phyloP scores from a whole-genome alignment of 768 basidiomycete genomes.

The Gymnopilus junonius region DNA sequence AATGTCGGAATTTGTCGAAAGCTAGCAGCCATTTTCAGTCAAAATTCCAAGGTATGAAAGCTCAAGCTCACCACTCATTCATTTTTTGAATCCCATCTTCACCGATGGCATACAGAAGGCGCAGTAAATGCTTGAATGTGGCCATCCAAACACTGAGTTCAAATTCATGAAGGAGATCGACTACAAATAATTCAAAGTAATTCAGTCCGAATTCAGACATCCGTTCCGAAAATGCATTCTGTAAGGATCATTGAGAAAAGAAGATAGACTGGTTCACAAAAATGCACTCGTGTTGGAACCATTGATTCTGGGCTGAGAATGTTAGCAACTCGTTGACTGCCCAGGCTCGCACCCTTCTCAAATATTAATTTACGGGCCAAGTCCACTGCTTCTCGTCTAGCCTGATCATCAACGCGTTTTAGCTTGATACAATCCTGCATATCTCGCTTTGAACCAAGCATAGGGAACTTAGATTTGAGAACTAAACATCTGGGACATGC shows the following conservation, averaged over 20 bases:
- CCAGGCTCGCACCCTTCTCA: slow-evolving; percentile 20
- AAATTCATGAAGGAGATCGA: slow-evolving; percentile 41
- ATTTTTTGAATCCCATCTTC: slow-evolving; percentile 20
- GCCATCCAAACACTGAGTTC: slow-evolving; percentile 40
- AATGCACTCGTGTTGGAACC: slow-evolving; percentile 31
- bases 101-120: no score
- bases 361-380: no score
- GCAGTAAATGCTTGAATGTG: slow-evolving; percentile 33
- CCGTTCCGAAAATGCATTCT: slow-evolving; percentile 33
- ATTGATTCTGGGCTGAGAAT: slow-evolving; percentile 20
- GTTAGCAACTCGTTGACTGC: slow-evolving; percentile 22
- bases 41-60: slow-evolving; percentile 1
- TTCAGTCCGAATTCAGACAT: slow-evolving; percentile 24
- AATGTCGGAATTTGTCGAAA: no score
- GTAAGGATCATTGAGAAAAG: neutral
- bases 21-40: slow-evolving; percentile 10
- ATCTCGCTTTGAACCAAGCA: no score
- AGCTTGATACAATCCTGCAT: no score
- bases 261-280: neutral
- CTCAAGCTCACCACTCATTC: slow-evolving; percentile 27
- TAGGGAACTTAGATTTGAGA: no score
- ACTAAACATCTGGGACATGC: slow-evolving; percentile 14
- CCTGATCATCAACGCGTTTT: no score
- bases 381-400: no score
- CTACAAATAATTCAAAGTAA: slow-evolving; percentile 27